phyloP scores from a whole-genome alignment of 1,139 yeast species.

The Geotrichum carabidarum region DNA sequence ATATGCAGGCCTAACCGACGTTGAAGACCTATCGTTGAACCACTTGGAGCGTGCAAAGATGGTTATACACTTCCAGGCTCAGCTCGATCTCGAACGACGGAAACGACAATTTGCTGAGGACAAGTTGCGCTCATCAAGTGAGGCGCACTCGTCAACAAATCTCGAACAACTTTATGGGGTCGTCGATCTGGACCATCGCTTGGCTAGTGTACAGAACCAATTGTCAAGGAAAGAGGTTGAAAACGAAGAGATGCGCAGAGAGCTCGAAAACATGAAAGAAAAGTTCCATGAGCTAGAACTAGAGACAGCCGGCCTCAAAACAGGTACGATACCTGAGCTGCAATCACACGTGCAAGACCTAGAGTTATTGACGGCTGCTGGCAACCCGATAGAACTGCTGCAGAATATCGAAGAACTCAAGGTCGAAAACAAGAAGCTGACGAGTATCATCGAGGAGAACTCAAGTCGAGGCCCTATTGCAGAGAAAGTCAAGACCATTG shows the following conservation, averaged over 20 bases:
- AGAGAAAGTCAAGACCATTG: slow-evolving; percentile 34
- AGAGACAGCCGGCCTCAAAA: slow-evolving; percentile 36
- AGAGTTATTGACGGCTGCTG: slow-evolving; percentile 32
- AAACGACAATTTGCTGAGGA: slow-evolving; percentile 31
- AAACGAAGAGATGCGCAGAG: slow-evolving; percentile 23
- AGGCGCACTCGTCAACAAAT: slow-evolving; percentile 1
- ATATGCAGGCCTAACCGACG: neutral
- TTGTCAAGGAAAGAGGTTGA: slow-evolving; percentile 28
- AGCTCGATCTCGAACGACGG: slow-evolving; percentile 36
- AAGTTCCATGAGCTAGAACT: slow-evolving; percentile 32
- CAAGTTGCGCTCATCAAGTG: slow-evolving; percentile 6
- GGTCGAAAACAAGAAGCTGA: slow-evolving; percentile 35
- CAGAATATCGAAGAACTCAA: slow-evolving; percentile 35
- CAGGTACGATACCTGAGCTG: slow-evolving; percentile 32
- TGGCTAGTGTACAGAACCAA: slow-evolving; percentile 27
- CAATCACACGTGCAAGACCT: slow-evolving; percentile 30
- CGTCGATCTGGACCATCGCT: slow-evolving; percentile 27
- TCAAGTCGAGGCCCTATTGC: slow-evolving; percentile 32
- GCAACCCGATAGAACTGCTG: slow-evolving; percentile 33
- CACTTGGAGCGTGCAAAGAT: slow-evolving; percentile 25
- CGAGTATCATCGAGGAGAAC: slow-evolving; percentile 32
- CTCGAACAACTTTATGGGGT: slow-evolving; percentile 21
- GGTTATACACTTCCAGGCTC: slow-evolving; percentile 30
- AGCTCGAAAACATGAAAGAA: slow-evolving; percentile 23
- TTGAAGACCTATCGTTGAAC: slow-evolving; percentile 15